Base-by-base conservation (phyloP, 768 basidiomycete genomes). In the Pilatotrama ljubarskyi region DNA sequence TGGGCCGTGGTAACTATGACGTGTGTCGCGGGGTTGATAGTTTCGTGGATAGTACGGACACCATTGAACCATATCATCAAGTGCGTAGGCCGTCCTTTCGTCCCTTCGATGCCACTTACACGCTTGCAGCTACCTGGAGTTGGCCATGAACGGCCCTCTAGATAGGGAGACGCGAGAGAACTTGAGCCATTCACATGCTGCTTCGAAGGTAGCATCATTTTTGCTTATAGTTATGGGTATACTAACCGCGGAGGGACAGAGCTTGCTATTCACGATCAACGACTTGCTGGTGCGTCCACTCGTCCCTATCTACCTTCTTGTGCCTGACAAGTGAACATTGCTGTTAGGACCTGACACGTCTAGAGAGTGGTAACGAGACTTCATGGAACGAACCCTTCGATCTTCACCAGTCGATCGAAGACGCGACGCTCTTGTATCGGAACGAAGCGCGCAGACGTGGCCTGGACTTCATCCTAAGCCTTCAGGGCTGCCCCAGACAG, bases 31-130 rank as follows among this genome's bases (percentile, higher is more conserved):
- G 9, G n/a, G 46, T 35, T 49, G 24, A 26, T 61, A 48, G 55
- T 47, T 13, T 18, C 22, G 13, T n/a, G 26, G 18, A 0, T 57
- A 87, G 88, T 90, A 5, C 84, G 88, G 24, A 90, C 88, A 3
- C 88, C 90, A 7, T 68, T 90, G 55, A 90, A 91, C 66, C 89
- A 91, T 66, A 92, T 93, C 64, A 92, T 93, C 72, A 92, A 91
- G 84, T 85, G 58, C 37, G 81, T 67, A 2, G 36, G 32, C n/a
- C 42, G 37, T 26, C 10, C 47, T 50, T 8, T 37, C 47, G 17
- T 10, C 22, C 26, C 46, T 14, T 1, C 32, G 13, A 18, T 48
- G 29, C 17, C 29, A 8, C 35, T 58, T 32, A 62, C 17, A 17
- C 10, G 11, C 26, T 32, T 40, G 2, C 47, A 87, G 85, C 67